These are phyloP conservation scores for Dictyostelium capitatum DNA, from an alignment of 78 protist species.

Conservation along the genomic window DNA sequence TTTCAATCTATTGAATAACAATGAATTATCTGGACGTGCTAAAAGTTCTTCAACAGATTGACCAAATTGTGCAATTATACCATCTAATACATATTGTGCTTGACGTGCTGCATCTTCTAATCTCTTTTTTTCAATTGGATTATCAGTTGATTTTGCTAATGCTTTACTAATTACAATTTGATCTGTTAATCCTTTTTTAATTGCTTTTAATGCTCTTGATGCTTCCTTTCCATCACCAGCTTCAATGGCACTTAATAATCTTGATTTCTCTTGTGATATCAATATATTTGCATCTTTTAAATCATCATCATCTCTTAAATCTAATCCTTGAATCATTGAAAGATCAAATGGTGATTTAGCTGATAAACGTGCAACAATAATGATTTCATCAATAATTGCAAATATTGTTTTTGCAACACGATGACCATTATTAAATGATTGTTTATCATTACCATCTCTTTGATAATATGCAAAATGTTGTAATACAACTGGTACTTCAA, in stretches of 20 bases:
- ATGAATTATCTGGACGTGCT: slow-evolving; percentile 41
- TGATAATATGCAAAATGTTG: slow-evolving; percentile 75
- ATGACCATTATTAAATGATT: slow-evolving; percentile 16
- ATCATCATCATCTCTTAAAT: slow-evolving; percentile 77
- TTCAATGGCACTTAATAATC: slow-evolving; percentile 65
- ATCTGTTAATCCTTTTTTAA: slow-evolving; percentile 67
- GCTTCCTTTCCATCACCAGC: slow-evolving; percentile 84
- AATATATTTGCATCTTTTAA: slow-evolving; percentile 53
- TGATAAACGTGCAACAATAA: slow-evolving; percentile 61
- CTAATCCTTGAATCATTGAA: slow-evolving; percentile 70
- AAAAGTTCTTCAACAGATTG: slow-evolving; percentile 53
- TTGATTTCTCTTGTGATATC: slow-evolving; percentile 60
- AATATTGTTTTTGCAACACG: slow-evolving; percentile 18
- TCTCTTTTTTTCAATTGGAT: slow-evolving; percentile 53
- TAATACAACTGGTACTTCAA: slow-evolving; percentile 47
- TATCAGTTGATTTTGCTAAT: slow-evolving; percentile 75
- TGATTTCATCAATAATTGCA: slow-evolving; percentile 52
- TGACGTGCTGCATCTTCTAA: slow-evolving; percentile 69
- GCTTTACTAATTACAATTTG: slow-evolving; percentile 76
- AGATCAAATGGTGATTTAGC: slow-evolving; percentile 80
- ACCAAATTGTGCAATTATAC: slow-evolving; percentile 64
- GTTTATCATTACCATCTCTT: slow-evolving; percentile 56
- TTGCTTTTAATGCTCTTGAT: slow-evolving; percentile 68
- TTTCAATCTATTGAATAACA: slow-evolving; percentile 26
- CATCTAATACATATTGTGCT: slow-evolving; percentile 54